These are phyloP conservation scores for Akanthomyces muscarius DNA, from an alignment of 2,329 filamentous ascomycete genomes.

Conservation along the genomic window DNA sequence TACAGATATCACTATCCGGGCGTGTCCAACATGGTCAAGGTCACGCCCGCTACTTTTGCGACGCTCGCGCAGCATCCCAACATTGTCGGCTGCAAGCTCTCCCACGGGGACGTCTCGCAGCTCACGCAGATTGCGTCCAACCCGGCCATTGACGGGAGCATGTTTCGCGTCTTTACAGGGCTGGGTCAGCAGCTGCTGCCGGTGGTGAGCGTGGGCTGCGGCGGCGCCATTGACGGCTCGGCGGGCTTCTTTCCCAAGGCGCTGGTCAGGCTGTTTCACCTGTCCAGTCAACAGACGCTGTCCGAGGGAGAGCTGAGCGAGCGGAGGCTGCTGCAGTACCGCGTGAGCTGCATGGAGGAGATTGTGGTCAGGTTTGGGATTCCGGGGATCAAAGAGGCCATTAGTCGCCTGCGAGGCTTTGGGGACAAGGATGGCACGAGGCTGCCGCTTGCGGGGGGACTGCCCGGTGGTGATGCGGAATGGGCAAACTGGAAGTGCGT, in stretches of 20 bases:
- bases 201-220: constrained; percentile 53
- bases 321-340: constrained; percentile 55
- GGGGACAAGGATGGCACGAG: constrained; percentile 57
- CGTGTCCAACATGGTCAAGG: constrained; percentile 61
- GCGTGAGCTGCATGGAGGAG: constrained; percentile 58
- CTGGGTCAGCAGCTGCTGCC: constrained; percentile 63
- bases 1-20: constrained; percentile 61
- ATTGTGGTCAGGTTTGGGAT: constrained; percentile 56
- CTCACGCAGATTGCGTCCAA: constrained; percentile 58
- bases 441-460: constrained; percentile 54
- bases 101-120: constrained; percentile 62
- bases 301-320: constrained; percentile 43
- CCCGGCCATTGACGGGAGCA: constrained; percentile 49
- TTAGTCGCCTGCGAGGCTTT: constrained; percentile 54
- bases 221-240: constrained; percentile 59
- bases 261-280: constrained; percentile 53
- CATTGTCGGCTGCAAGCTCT: constrained; percentile 67
- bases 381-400: constrained; percentile 62
- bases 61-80: constrained; percentile 58
- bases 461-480: constrained; percentile 53
- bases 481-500: constrained; percentile 51
- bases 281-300: constrained; percentile 28
- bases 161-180: constrained; percentile 61
- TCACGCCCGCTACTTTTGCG: constrained; percentile 54
- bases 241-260: constrained; percentile 61